A percentile compares a stretch with the other conserved stretches of the same genome.
Evolutionary conservation across 257 asterid species (phyloP).

Genomic region (Fraxinus excelsior): DNA sequence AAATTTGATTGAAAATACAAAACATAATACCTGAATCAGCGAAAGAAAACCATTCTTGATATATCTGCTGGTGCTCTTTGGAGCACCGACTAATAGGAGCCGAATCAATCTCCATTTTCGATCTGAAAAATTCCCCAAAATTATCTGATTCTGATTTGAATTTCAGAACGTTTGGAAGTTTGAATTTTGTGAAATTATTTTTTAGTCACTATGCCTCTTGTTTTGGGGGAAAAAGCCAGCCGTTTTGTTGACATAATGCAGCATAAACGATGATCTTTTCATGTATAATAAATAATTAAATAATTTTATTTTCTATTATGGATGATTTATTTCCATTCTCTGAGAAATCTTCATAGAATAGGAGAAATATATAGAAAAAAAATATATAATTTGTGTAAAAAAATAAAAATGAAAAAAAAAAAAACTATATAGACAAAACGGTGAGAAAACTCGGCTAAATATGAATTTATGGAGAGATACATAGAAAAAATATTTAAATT

Average conservation of each 20-base stretch:
- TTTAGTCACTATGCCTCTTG: conserved; percentile 2
- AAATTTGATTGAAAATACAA: conserved; percentile 11
- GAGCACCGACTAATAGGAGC: conserved; percentile 83
- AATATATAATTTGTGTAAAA: too few species aligned
- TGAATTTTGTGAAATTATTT: neutral
- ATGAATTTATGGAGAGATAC: too few species aligned
- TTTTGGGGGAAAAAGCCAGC: neutral
- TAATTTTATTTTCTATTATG: too few species aligned
- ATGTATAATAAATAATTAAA: too few species aligned
- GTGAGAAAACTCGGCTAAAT: too few species aligned
- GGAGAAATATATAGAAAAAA: too few species aligned
- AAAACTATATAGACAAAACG: too few species aligned
- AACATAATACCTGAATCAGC: conserved; percentile 74
- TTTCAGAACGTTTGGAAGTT: conserved; percentile 5
- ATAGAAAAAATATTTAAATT: too few species aligned
- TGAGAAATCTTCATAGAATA: too few species aligned
- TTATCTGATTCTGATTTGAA: neutral
- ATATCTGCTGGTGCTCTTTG: conserved; percentile 75
- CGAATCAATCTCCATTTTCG: conserved; percentile 75
- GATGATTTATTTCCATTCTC: too few species aligned
- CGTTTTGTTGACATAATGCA: conserved; percentile 14
- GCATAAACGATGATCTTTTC: conserved; percentile 12
- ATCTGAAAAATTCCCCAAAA: neutral
- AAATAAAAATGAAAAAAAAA: too few species aligned
- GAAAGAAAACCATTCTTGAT: conserved; percentile 70